phyloP scores from a whole-genome alignment of 805 yeast genomes.

The Torulaspora indica region DNA sequence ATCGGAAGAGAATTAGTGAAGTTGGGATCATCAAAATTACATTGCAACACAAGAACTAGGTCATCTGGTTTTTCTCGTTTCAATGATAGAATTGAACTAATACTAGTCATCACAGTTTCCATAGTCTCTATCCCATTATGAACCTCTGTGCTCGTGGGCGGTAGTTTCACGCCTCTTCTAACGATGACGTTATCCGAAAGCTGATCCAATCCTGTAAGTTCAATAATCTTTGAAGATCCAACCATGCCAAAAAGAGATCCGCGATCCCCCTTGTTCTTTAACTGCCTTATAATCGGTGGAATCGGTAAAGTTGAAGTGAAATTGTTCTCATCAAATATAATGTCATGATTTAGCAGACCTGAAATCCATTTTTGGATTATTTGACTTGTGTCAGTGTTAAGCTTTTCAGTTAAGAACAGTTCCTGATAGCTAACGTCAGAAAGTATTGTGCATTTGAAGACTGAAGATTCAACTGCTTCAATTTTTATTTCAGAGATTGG shows the following conservation, averaged over 20 bases:
- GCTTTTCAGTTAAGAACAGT: conserved; percentile 24
- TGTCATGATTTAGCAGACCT: conserved; percentile 35
- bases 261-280: conserved; percentile 8
- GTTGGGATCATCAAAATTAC: conserved; percentile 20
- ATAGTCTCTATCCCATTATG: conserved; percentile 14
- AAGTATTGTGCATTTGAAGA: conserved; percentile 18
- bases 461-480: conserved; percentile 24
- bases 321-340: conserved; percentile 29
- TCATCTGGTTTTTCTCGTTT: conserved; percentile 28
- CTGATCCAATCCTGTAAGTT: conserved; percentile 17
- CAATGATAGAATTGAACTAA: conserved; percentile 30
- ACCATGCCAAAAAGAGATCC: conserved; percentile 22
- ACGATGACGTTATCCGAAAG: conserved; percentile 22
- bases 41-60: conserved; percentile 29
- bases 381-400: conserved; percentile 29
- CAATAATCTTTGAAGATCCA: conserved; percentile 19
- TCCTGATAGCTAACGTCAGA: conserved; percentile 6
- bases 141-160: not conserved
- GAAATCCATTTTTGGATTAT: conserved; percentile 42
- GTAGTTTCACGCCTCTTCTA: conserved; percentile 21
- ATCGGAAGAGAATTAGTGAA: not conserved
- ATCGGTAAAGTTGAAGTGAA: conserved; percentile 35
- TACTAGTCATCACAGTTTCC: conserved; percentile 24
- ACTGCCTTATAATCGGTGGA: conserved; percentile 17
- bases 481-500: conserved; percentile 15